Conservation (phyloP, 257 asterid species). For the Leonotis leonurus region DNA sequence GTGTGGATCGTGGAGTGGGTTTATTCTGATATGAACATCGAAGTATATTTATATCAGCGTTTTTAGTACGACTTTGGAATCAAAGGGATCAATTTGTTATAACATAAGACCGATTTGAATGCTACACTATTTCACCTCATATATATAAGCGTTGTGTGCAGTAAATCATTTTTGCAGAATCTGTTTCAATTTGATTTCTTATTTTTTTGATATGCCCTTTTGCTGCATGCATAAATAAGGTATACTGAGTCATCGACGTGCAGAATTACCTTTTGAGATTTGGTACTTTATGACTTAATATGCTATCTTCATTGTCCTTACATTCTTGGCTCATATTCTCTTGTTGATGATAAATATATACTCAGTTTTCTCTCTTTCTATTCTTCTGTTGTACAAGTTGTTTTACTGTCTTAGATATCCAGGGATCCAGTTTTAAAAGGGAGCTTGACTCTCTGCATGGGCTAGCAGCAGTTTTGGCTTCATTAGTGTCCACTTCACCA, state of each 20-base stretch:
- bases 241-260: background rate
- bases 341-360: conserved; percentile 3
- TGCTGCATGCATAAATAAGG: background rate
- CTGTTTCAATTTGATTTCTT: conserved; percentile 13
- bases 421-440: conserved; percentile 67
- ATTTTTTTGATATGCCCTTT: background rate
- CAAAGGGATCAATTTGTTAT: conserved; percentile 2
- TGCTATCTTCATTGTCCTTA: conserved; percentile 2
- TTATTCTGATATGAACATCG: background rate
- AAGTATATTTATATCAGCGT: background rate
- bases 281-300: background rate
- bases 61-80: background rate
- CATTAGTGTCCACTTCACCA: conserved; percentile 79
- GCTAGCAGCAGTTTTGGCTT: conserved; percentile 89
- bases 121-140: background rate
- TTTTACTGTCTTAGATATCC: conserved; percentile 24
- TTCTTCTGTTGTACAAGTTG: conserved; percentile 6
- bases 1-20: background rate
- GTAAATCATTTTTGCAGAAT: background rate
- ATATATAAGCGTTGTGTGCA: background rate
- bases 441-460: conserved; percentile 88
- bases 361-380: background rate
- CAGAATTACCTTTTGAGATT: background rate
- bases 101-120: background rate
- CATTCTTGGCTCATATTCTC: conserved; percentile 6